These are phyloP conservation scores for Saccharomycopsis hybrid DNA, from an alignment of 1,139 yeast genomes.

Conservation along the genomic window DNA sequence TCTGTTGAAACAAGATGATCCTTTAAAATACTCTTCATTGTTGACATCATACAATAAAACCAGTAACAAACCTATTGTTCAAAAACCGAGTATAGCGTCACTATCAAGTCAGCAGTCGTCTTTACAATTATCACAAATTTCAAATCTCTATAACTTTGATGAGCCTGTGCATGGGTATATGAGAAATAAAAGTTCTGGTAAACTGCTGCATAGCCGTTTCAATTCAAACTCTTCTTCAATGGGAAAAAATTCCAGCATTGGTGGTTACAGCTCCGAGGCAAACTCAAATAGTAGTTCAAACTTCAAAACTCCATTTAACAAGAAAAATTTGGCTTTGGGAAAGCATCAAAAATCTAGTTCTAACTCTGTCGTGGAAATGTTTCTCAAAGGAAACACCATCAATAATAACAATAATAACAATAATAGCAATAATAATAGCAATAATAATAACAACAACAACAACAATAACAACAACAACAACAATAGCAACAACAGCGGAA, in stretches of 20 bases:
- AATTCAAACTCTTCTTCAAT: slow-evolving; percentile 8
- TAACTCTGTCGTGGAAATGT: neutral
- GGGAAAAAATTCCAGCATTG: neutral
- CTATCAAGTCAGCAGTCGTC: neutral
- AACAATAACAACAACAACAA: neutral
- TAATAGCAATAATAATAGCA: neutral
- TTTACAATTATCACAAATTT: neutral
- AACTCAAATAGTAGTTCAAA: no score
- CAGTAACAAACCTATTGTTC: neutral
- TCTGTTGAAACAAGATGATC: neutral
- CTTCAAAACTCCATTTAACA: no score
- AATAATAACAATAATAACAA: neutral
- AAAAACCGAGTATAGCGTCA: neutral
- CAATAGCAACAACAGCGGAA: neutral
- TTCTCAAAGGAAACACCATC: neutral
- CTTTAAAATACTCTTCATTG: neutral
- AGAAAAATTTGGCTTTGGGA: neutral
- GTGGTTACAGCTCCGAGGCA: no score
- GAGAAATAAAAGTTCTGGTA: neutral
- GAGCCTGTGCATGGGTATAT: neutral
- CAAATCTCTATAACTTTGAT: neutral
- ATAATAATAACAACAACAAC: neutral
- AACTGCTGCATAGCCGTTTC: neutral
- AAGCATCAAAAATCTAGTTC: neutral
- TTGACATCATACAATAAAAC: neutral